These are phyloP conservation scores for Digitaria exilis DNA, from an alignment of 202 grass and related monocot species.

Conservation along the genomic window DNA sequence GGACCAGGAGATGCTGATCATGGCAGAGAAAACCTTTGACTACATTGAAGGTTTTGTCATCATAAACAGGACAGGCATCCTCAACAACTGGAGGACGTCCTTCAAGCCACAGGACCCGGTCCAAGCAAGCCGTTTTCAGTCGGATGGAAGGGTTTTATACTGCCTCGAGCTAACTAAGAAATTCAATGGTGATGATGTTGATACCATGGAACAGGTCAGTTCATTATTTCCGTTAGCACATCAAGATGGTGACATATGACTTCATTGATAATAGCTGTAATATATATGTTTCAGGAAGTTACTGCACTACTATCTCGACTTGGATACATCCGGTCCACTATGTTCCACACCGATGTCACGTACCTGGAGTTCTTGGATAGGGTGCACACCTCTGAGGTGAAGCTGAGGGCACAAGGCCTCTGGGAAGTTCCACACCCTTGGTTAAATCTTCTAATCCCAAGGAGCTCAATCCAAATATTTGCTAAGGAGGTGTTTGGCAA, in stretches of 20 bases:
- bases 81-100: slow-evolving; percentile 94
- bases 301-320: slow-evolving; percentile 62
- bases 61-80: slow-evolving; percentile 93
- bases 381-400: slow-evolving; percentile 80
- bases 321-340: slow-evolving; percentile 74
- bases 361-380: slow-evolving; percentile 93
- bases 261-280: slow-evolving; percentile 18
- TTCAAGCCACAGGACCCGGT: slow-evolving; percentile 85
- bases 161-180: slow-evolving; percentile 98
- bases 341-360: slow-evolving; percentile 85
- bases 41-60: slow-evolving; percentile 98
- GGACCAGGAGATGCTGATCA: slow-evolving; percentile 94
- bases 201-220: slow-evolving; percentile 66
- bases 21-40: slow-evolving; percentile 68
- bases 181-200: slow-evolving; percentile 52
- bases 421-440: slow-evolving; percentile 99
- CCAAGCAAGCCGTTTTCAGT: slow-evolving; percentile 76
- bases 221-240: slow-evolving; percentile 11
- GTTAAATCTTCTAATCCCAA: slow-evolving; percentile 94
- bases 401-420: slow-evolving; percentile 79
- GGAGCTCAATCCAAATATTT: slow-evolving; percentile 69
- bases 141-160: slow-evolving; percentile 69
- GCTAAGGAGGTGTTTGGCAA: slow-evolving; percentile 81
- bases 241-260: slow-evolving; percentile 21
- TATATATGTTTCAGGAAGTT: slow-evolving; percentile 58